Conservation (phyloP, 768 basidiomycete species). For the Lactarius psammicola region DNA sequence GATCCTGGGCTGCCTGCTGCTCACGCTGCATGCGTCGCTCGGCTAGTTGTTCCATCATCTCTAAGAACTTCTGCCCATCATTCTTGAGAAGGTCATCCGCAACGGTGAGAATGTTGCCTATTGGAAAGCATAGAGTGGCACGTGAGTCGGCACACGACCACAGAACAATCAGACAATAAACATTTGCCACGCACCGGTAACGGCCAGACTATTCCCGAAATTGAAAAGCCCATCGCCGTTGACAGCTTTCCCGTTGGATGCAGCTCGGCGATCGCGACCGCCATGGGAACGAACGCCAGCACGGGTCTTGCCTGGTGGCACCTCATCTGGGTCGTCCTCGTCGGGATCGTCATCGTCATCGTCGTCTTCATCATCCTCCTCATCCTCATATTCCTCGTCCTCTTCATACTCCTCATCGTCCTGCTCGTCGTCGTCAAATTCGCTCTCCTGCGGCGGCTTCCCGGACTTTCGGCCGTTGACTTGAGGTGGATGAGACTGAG, state of each 20-base stretch:
- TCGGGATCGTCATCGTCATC: slow-evolving; percentile 70
- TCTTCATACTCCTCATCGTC: slow-evolving; percentile 55
- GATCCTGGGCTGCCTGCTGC: slow-evolving; percentile 54
- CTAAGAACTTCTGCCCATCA: slow-evolving; percentile 97
- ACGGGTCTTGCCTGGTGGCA: slow-evolving; percentile 33
- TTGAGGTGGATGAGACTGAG: slow-evolving; percentile 34
- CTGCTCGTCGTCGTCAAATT: slow-evolving; percentile 64
- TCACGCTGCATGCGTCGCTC: slow-evolving; percentile 92
- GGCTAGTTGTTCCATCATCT: slow-evolving; percentile 99
- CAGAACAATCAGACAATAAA: slow-evolving; percentile 21
- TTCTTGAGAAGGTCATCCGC: slow-evolving; percentile 99
- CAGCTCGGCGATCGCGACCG: slow-evolving; percentile 33
- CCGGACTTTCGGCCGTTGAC: slow-evolving; percentile 45
- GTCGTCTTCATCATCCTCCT: slow-evolving; percentile 66
- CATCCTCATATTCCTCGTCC: slow-evolving; percentile 55
- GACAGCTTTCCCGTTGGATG: slow-evolving; percentile 46
- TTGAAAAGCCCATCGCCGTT: slow-evolving; percentile 71
- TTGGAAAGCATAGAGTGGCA: slow-evolving; percentile 43
- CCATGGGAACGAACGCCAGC: slow-evolving; percentile 31
- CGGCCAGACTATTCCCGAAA: slow-evolving; percentile 79
- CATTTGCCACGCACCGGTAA: slow-evolving; percentile 56
- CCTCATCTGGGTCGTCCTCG: slow-evolving; percentile 51
- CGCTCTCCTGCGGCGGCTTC: slow-evolving; percentile 52
- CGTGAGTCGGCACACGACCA: slow-evolving; percentile 22
- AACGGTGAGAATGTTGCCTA: slow-evolving; percentile 95